Conservation (phyloP, 306 rosid species). For the Lithocarpus polystachyus region DNA sequence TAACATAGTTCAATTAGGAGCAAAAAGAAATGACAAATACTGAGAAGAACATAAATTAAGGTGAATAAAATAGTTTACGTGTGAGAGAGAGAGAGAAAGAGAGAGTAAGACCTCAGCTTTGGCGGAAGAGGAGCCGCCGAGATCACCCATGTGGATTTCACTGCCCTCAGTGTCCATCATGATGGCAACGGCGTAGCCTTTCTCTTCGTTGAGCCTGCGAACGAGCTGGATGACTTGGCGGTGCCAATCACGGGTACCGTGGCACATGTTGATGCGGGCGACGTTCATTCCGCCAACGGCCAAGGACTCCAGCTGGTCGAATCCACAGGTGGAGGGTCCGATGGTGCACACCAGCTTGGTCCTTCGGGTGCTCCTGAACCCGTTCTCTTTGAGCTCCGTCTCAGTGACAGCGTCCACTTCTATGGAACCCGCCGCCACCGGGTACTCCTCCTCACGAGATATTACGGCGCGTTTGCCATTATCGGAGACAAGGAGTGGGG, state of each 20-base stretch:
- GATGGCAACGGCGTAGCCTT: constrained; percentile 91
- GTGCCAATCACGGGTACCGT: constrained; percentile 93
- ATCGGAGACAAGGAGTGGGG: constrained; percentile 35
- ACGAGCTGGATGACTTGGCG: constrained; percentile 66
- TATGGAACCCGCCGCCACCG: constrained; percentile 41
- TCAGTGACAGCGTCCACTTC: constrained; percentile 90
- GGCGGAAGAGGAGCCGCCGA: constrained; percentile 86
- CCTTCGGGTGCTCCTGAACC: constrained; percentile 84
- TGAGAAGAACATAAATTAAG: too few relatives aligned
- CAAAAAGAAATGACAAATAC: too few relatives aligned
- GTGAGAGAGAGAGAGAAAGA: too few relatives aligned
- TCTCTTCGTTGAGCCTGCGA: constrained; percentile 73
- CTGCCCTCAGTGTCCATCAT: constrained; percentile 99
- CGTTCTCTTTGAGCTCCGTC: constrained; percentile 77
- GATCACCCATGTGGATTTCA: constrained; percentile 99
- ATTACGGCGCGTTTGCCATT: constrained; percentile 34
- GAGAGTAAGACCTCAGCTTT: constrained; percentile 68
- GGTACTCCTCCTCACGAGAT: too few relatives aligned
- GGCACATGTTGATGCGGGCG: constrained; percentile 93
- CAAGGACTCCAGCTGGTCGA: constrained; percentile 84
- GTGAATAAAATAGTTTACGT: too few relatives aligned
- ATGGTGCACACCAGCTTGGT: constrained; percentile 86
- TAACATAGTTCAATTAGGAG: too few relatives aligned
- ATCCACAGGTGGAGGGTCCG: constrained; percentile 83
- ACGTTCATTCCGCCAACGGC: constrained; percentile 98